Base-by-base conservation (phyloP, 805 yeast genomes). In the Clavispora phyllophila region DNA sequence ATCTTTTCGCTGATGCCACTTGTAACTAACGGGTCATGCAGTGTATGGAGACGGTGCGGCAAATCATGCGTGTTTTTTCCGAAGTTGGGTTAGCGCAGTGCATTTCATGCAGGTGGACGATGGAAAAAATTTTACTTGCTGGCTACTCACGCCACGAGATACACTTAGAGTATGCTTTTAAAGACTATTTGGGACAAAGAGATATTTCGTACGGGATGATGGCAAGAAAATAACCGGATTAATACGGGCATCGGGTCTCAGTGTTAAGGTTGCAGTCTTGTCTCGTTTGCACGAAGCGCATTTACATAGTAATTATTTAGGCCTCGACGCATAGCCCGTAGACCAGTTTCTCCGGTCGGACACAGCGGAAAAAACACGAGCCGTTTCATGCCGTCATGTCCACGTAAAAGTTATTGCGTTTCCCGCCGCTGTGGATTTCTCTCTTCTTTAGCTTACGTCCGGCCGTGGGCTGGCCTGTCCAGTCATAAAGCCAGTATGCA, bases 361-460 rank as follows among this genome's bases (percentile, higher is more conserved):
- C 2, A 14, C 7, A 6, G 6, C 31, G 31, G 33, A 29, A 27
- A 25, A 25, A 32, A 9, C 9, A 2, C n/a, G 9, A 13, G 13
- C 35, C 3, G 35, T 33, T 14, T n/a, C 28, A 35, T 3, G 4
- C 5, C 6, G 27, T 19, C 20, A 40, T 27, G 25, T 48, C 53
- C 18, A 84, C 75, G 55, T 83, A 73, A 53, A 88, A 88, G 58
- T 88, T 88, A 58, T 88, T 88, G 63, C 82, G 73, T 0, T 66
- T 60, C 0, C 73, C 58, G 0, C 91, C 91, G 34, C 73, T 72
- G 40, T 73, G 68, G 1, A 84, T 43, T 53, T 81, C 79, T 36
- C 55, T 63, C 60, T 83, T 83, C 27, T 48, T 45, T 4, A 43
- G 48, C 2, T 26, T 47, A n/a, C 27, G 35, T 2, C 23, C 17